Conservation (phyloP, 1,139 yeast genomes). For the Blastobotrys arbuscula region DNA sequence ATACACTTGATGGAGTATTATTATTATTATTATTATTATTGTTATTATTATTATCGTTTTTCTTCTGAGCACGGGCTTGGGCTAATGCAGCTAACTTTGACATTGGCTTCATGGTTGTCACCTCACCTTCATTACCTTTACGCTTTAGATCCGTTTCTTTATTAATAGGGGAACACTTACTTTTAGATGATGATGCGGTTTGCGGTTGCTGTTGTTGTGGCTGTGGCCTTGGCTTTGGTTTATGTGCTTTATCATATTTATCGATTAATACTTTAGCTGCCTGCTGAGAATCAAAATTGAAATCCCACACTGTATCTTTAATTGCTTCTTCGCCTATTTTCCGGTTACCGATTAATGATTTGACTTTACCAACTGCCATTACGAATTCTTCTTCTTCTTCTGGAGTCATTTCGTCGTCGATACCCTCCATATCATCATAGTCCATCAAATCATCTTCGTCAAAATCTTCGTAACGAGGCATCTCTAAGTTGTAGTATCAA, state of each 20-base stretch:
- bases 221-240: constrained; percentile 14
- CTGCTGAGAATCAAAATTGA: constrained; percentile 53
- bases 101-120: constrained; percentile 11
- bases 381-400: constrained; percentile 23
- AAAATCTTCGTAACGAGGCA: constrained; percentile 13
- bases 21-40: background rate
- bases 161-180: constrained; percentile 14
- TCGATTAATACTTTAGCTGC: constrained; percentile 49
- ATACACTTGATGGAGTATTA: background rate
- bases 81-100: constrained; percentile 49
- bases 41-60: constrained; percentile 1
- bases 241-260: constrained; percentile 25
- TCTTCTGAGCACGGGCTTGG: constrained; percentile 34
- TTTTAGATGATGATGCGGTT: too few species aligned
- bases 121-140: constrained; percentile 4
- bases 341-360: constrained; percentile 45
- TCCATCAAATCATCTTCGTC: constrained; percentile 18
- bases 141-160: constrained; percentile 10
- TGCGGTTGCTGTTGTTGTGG: constrained; percentile 9
- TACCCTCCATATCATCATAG: constrained; percentile 16
- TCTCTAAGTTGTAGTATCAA: too few species aligned
- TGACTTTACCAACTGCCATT: constrained; percentile 37
- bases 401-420: constrained; percentile 20
- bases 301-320: constrained; percentile 55
- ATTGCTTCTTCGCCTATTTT: constrained; percentile 48